phyloP scores from a whole-genome alignment of 768 basidiomycete species.

The Russula virescens region DNA sequence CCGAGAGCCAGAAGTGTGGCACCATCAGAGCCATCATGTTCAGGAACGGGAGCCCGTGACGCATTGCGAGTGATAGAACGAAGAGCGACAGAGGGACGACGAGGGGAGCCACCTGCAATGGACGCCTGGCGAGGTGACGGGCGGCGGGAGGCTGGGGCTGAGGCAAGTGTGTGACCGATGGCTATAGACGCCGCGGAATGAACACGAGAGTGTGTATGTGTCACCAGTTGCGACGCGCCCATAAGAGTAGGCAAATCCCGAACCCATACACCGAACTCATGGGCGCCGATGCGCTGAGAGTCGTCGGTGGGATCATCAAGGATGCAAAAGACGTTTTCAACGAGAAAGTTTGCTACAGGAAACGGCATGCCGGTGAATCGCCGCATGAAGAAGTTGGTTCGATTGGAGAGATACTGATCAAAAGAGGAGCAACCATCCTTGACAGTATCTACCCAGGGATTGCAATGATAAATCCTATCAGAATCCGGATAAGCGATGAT shows the following conservation, averaged over 20 bases:
- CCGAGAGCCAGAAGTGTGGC: slow-evolving; percentile 14
- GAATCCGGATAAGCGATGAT: slow-evolving; percentile 15
- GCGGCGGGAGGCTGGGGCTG: slow-evolving; percentile 61
- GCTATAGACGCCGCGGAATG: slow-evolving; percentile 52
- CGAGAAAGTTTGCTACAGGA: slow-evolving; percentile 82
- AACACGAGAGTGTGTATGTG: slow-evolving; percentile 47
- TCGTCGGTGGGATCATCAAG: slow-evolving; percentile 58
- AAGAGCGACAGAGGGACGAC: slow-evolving; percentile 48
- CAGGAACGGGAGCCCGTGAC: slow-evolving; percentile 39
- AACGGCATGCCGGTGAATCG: slow-evolving; percentile 88
- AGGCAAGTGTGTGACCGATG: slow-evolving; percentile 57
- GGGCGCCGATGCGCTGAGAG: slow-evolving; percentile 63
- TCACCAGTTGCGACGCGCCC: slow-evolving; percentile 35
- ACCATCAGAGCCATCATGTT: slow-evolving; percentile 20
- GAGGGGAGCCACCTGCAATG: slow-evolving; percentile 35
- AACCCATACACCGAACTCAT: slow-evolving; percentile 83
- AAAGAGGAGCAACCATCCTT: slow-evolving; percentile 79
- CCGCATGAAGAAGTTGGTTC: slow-evolving; percentile 79
- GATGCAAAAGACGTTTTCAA: slow-evolving; percentile 77
- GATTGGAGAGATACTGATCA: slow-evolving; percentile 68
- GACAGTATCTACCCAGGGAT: slow-evolving; percentile 95
- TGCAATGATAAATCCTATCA: slow-evolving; percentile 88
- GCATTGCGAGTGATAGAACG: slow-evolving; percentile 57
- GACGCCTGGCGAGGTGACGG: slow-evolving; percentile 64
- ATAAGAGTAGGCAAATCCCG: slow-evolving; percentile 74